Conservation (phyloP, 768 basidiomycete species). For the Lyophyllum shimeji region DNA sequence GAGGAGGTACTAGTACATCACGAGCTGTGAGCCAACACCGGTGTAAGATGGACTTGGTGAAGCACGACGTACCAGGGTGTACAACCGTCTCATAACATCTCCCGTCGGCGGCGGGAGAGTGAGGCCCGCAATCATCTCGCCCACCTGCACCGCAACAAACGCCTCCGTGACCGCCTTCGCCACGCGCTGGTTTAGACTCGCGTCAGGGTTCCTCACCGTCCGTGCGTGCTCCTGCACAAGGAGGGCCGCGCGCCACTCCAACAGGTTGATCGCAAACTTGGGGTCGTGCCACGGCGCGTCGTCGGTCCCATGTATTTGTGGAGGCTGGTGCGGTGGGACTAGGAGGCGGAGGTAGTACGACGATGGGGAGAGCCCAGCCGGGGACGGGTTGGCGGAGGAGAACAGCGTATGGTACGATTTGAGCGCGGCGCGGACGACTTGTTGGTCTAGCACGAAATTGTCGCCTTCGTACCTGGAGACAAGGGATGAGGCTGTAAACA, state of each 20-base stretch:
- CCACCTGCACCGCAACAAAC: constrained; percentile 59
- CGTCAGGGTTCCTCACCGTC: constrained; percentile 42
- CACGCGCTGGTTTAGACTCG: constrained; percentile 55
- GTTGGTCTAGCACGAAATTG: constrained; percentile 74
- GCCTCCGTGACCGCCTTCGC: constrained; percentile 68
- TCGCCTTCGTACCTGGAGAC: constrained; percentile 72
- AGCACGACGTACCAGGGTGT: constrained; percentile 39
- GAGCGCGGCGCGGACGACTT: constrained; percentile 70
- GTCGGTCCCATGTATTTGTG: constrained; percentile 13
- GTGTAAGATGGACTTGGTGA: background rate
- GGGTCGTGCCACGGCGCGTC: constrained; percentile 40
- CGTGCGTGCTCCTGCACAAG: constrained; percentile 48
- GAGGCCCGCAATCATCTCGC: constrained; percentile 42
- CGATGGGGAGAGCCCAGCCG: constrained; percentile 42
- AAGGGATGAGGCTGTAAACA: background rate
- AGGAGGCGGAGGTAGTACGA: constrained; percentile 59
- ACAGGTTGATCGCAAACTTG: constrained; percentile 39
- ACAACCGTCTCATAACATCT: constrained; percentile 35
- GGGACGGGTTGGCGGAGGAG: constrained; percentile 23
- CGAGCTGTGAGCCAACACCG: background rate
- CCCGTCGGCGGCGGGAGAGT: constrained; percentile 17
- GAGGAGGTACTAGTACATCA: constrained; percentile 56
- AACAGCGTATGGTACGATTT: constrained; percentile 50
- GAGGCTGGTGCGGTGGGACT: constrained; percentile 20
- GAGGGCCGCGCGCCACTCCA: constrained; percentile 68